These are phyloP conservation scores for Entamoeba histolytica DNA, from an alignment of 208 protist genomes.

Conservation along the genomic window DNA sequence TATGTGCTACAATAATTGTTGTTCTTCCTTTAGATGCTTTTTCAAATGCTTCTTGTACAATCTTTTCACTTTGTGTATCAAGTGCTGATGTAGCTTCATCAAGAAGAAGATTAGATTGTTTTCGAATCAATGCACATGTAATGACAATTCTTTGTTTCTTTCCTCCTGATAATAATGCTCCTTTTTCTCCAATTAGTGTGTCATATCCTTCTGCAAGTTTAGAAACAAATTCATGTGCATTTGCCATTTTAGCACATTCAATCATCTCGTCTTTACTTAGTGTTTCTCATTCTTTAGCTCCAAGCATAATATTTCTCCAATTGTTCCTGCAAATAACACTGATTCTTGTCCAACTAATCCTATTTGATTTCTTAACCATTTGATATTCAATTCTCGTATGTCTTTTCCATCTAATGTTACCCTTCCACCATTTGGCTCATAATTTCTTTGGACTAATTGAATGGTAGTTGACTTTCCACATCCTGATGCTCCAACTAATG, in stretches of 20 bases:
- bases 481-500: conserved; percentile 65
- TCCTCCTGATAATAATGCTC: too few species aligned
- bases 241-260: neutral
- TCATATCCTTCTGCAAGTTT: too few species aligned
- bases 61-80: too few species aligned
- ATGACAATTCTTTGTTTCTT: too few species aligned
- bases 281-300: neutral
- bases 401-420: conserved; percentile 69
- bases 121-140: too few species aligned
- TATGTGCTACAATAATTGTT: conserved; percentile 67
- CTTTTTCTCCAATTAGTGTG: too few species aligned
- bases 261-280: neutral
- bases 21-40: conserved; percentile 52
- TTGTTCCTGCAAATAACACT: conserved; percentile 71
- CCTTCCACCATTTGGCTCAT: conserved; percentile 51
- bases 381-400: conserved; percentile 47
- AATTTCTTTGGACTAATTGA: conserved; percentile 71
- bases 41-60: too few species aligned
- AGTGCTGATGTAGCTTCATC: too few species aligned
- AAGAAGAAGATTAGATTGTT: too few species aligned
- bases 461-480: conserved; percentile 67
- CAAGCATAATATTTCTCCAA: conserved; percentile 65
- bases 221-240: too few species aligned
- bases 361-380: neutral
- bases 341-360: conserved; percentile 76